These are phyloP conservation scores for Fraxinus floribunda DNA, from an alignment of 305 asterid genomes.

Conservation along the genomic window DNA sequence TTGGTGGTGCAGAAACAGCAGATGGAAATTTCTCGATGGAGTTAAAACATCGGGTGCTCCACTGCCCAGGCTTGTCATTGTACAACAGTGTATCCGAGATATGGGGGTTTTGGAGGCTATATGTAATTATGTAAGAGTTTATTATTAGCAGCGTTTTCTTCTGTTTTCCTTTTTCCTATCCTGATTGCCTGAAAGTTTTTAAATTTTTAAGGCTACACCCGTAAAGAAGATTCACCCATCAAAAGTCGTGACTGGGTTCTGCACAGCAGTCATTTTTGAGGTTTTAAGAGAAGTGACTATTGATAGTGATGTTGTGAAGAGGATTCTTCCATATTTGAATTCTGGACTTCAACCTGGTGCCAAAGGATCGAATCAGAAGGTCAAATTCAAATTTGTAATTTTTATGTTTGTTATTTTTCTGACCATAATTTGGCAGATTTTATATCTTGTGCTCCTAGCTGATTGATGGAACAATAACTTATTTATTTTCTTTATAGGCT, in stretches of 20 bases:
- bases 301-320: slow-evolving; percentile 59
- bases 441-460: slow-evolving; percentile 4
- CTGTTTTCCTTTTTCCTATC: slow-evolving; percentile 11
- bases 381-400: slow-evolving; percentile 23
- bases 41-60: slow-evolving; percentile 86
- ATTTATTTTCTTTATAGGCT: slow-evolving; percentile 48
- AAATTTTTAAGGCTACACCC: slow-evolving; percentile 55
- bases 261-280: slow-evolving; percentile 83
- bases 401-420: slow-evolving; percentile 3
- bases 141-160: slow-evolving; percentile 12
- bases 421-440: neutral
- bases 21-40: slow-evolving; percentile 90
- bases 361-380: slow-evolving; percentile 72
- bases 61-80: slow-evolving; percentile 74
- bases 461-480: slow-evolving; percentile 16
- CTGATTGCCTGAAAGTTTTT: slow-evolving; percentile 27
- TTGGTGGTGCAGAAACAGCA: slow-evolving; percentile 64
- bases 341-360: slow-evolving; percentile 62
- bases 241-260: slow-evolving; percentile 59
- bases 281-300: slow-evolving; percentile 58
- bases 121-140: slow-evolving; percentile 64
- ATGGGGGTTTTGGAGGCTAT: slow-evolving; percentile 76
- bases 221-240: slow-evolving; percentile 64
- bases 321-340: slow-evolving; percentile 66
- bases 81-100: slow-evolving; percentile 75